These are phyloP conservation scores for Santalum album DNA, from an alignment of 164 flowering plant genomes.

Conservation along the genomic window DNA sequence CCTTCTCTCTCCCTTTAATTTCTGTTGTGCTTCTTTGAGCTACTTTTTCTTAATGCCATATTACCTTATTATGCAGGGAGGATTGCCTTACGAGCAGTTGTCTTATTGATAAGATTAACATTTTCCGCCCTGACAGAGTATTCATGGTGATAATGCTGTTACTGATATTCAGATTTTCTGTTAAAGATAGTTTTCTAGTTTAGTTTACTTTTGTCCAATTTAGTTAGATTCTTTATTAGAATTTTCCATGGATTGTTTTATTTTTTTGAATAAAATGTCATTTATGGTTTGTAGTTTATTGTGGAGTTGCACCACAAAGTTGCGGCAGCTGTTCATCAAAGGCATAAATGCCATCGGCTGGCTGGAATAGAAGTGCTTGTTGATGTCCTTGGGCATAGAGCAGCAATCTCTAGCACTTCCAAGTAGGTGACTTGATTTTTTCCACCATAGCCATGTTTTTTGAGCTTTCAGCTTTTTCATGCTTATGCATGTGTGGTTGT, in stretches of 20 bases:
- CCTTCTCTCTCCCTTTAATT: constrained; percentile 4
- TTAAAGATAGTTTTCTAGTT: background rate
- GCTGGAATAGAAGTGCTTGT: constrained; percentile 79
- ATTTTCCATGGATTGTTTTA: too few relatives aligned
- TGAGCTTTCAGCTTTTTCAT: too few relatives aligned
- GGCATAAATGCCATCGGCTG: constrained; percentile 65
- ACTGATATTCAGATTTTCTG: background rate
- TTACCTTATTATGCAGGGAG: constrained; percentile 38
- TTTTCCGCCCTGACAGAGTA: constrained; percentile 92
- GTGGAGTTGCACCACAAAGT: constrained; percentile 80
- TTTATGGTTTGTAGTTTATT: constrained; percentile 52
- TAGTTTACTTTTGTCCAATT: background rate
- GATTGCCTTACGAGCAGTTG: constrained; percentile 24
- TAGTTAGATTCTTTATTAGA: background rate
- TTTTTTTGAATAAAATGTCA: background rate
- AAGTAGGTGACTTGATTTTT: constrained; percentile 32
- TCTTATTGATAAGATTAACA: constrained; percentile 68
- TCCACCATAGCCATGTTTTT: too few relatives aligned
- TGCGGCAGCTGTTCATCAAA: constrained; percentile 56
- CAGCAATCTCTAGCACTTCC: constrained; percentile 66
- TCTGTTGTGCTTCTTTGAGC: background rate
- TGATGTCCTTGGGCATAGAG: constrained; percentile 58
- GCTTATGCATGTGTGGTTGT: too few relatives aligned
- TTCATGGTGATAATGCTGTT: constrained; percentile 51
- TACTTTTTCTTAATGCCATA: constrained; percentile 2